Evolutionary conservation across 208 protist species (phyloP).

Genomic region (Leptomonas seymouri): DNA sequence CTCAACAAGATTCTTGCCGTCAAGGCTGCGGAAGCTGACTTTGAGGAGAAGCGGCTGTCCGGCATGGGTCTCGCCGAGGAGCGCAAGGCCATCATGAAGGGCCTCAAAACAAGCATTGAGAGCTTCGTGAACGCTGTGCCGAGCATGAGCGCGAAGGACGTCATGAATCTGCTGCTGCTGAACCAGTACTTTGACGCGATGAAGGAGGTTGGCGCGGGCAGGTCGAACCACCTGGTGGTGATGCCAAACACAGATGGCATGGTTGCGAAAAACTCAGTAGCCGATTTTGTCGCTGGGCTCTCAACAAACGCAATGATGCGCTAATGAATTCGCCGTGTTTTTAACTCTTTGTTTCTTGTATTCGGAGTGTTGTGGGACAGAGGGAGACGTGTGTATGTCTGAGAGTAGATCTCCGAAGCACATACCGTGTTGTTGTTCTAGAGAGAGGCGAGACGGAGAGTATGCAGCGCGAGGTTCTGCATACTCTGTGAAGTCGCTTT

Average conservation of each 20-base stretch:
- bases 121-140: conserved; percentile 53
- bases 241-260: conserved; percentile 33
- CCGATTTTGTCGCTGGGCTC: conserved; percentile 50
- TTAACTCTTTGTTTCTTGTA: too few relatives aligned
- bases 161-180: conserved; percentile 76
- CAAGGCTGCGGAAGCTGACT: conserved; percentile 75
- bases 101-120: conserved; percentile 71
- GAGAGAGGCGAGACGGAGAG: too few relatives aligned
- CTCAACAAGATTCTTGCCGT: conserved; percentile 67
- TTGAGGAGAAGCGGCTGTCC: conserved; percentile 71
- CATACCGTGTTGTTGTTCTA: too few relatives aligned
- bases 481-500: too few relatives aligned
- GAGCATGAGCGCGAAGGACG: conserved; percentile 48
- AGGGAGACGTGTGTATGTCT: too few relatives aligned
- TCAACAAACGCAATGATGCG: conserved; percentile 24
- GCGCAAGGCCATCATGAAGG: conserved; percentile 69
- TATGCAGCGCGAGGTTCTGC: too few relatives aligned
- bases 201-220: conserved; percentile 64
- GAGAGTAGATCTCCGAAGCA: too few relatives aligned
- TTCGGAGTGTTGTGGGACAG: too few relatives aligned
- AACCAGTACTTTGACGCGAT: conserved; percentile 88
- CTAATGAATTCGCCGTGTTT: too few relatives aligned
- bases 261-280: conserved; percentile 12
- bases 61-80: conserved; percentile 75
- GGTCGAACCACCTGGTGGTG: conserved; percentile 53